Conservation (phyloP, 2,329 filamentous ascomycete species). For the Neofusicoccum cordaticola region DNA sequence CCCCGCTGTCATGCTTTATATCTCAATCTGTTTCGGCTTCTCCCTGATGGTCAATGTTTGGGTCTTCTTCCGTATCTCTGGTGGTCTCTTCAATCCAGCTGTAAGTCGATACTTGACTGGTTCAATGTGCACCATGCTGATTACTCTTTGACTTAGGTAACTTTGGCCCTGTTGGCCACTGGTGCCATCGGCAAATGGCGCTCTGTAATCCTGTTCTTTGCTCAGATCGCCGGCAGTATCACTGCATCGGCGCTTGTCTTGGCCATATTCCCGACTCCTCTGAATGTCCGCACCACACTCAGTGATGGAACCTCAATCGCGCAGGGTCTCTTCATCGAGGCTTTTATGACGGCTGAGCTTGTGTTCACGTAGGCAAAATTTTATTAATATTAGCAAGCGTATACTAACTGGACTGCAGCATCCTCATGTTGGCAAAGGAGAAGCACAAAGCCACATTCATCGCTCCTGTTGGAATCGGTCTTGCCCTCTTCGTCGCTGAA, state of each 20-base stretch:
- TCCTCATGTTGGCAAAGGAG: constrained; percentile 30
- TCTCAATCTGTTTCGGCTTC: constrained; percentile 38
- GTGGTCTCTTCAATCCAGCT: constrained; percentile 41
- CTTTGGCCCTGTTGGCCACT: constrained; percentile 37
- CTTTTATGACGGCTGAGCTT: constrained; percentile 38
- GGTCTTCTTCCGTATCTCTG: constrained; percentile 40
- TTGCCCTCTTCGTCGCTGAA: constrained; percentile 25
- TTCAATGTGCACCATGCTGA: constrained; percentile 21
- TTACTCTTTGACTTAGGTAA: constrained; percentile 26
- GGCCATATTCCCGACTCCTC: constrained; percentile 30
- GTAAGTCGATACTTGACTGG: constrained; percentile 34
- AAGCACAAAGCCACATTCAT: constrained; percentile 31
- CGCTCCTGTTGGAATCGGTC: constrained; percentile 24
- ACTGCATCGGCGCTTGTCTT: constrained; percentile 28
- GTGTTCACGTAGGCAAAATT: constrained; percentile 36
- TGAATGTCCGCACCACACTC: constrained; percentile 34
- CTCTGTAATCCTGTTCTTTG: constrained; percentile 32
- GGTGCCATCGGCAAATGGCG: constrained; percentile 28
- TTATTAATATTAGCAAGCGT: constrained; percentile 27
- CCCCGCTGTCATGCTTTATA: constrained; percentile 40
- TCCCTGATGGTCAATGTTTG: constrained; percentile 42
- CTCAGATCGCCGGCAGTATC: constrained; percentile 28
- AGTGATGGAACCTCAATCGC: constrained; percentile 31
- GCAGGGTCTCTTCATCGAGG: constrained; percentile 40
- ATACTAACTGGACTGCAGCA: constrained; percentile 28